Percentiles rank a stretch among this genome's conserved stretches.
Conservation (phyloP, 2,329 filamentous ascomycete species). For the Talaromyces sp. region DNA sequence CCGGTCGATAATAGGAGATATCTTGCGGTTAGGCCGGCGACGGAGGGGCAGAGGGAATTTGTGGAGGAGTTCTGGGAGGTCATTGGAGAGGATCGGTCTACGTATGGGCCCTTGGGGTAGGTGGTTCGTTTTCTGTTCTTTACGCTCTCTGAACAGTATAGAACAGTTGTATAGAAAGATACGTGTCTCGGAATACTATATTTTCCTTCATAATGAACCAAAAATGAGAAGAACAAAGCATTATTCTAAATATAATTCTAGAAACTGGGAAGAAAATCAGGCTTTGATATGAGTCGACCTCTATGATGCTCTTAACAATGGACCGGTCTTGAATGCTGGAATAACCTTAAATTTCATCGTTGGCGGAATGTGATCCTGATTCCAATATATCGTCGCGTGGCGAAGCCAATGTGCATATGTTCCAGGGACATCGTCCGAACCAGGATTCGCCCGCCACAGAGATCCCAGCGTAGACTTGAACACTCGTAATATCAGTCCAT, state of each 20-base stretch:
- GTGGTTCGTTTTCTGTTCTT: too few species aligned
- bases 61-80: not conserved
- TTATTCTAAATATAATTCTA: too few species aligned
- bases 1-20: not conserved
- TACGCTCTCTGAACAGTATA: too few species aligned
- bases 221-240: too few species aligned
- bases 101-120: not conserved
- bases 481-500: slow-evolving; percentile 53
- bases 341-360: slow-evolving; percentile 9
- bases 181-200: not conserved
- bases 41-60: not conserved
- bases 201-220: not conserved
- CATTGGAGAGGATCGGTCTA: not conserved
- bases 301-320: slow-evolving; percentile 10
- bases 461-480: slow-evolving; percentile 52
- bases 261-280: too few species aligned
- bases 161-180: too few species aligned
- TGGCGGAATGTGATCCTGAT: slow-evolving; percentile 42
- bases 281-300: not conserved
- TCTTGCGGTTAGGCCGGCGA: not conserved
- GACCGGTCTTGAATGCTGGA: slow-evolving; percentile 10
- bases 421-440: slow-evolving; percentile 48
- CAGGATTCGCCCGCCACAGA: slow-evolving; percentile 51
- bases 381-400: slow-evolving; percentile 46
- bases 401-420: slow-evolving; percentile 58